Percentiles rank a stretch among this genome's conserved stretches.
Conservation (phyloP, 495 filamentous ascomycete genomes). For the Penicillium cataractarum region DNA sequence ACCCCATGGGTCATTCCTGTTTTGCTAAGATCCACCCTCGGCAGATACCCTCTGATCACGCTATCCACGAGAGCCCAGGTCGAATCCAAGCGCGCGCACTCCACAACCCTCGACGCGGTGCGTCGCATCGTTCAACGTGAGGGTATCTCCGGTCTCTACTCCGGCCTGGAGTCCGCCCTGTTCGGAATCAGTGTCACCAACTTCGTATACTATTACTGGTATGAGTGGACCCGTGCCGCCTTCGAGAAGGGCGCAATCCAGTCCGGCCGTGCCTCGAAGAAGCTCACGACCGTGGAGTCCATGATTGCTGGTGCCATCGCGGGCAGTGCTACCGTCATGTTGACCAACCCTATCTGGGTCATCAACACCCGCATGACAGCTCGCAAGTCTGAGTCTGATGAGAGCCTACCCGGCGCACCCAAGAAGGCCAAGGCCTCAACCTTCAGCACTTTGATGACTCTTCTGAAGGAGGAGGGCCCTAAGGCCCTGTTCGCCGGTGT, state of each 20-base stretch:
- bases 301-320: conserved; percentile 97
- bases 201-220: conserved; percentile 99
- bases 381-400: conserved; percentile 62
- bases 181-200: conserved; percentile 99
- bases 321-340: conserved; percentile 87
- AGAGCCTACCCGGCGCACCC: conserved; percentile 53
- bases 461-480: conserved; percentile 80
- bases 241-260: conserved; percentile 81
- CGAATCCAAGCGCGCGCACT: conserved; percentile 89
- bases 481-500: conserved; percentile 88
- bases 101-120: conserved; percentile 76
- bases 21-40: conserved; percentile 23
- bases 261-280: conserved; percentile 75
- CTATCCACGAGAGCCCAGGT: conserved; percentile 97
- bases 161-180: conserved; percentile 84
- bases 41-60: conserved; percentile 92
- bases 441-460: conserved; percentile 71
- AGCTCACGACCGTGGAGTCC: conserved; percentile 84
- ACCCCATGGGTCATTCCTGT: conserved; percentile 3
- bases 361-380: conserved; percentile 98
- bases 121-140: conserved; percentile 89
- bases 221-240: conserved; percentile 91
- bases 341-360: conserved; percentile 99
- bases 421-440: conserved; percentile 66
- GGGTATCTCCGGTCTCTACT: conserved; percentile 83